Percentiles rank a stretch among this genome's conserved stretches.
Evolutionary conservation across 2,329 filamentous ascomycete genomes (phyloP).

Genomic region (Xylariaceae sp.): DNA sequence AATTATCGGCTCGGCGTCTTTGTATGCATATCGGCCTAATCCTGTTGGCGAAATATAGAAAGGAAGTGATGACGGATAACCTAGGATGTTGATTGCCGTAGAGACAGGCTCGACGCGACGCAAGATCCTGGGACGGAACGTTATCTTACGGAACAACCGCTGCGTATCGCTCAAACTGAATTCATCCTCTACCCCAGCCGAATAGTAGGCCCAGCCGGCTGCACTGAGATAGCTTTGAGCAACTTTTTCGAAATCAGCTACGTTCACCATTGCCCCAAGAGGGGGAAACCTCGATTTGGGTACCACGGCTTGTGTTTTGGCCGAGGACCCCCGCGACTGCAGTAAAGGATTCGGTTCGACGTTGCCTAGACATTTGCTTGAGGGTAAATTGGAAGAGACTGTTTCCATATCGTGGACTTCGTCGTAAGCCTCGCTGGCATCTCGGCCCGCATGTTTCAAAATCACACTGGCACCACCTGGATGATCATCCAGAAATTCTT

Average conservation of each 20-base stretch:
- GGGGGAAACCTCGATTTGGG: slow-evolving; percentile 29
- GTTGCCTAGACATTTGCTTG: slow-evolving; percentile 46
- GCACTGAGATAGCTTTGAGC: slow-evolving; percentile 43
- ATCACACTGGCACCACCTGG: slow-evolving; percentile 43
- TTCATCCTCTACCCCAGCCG: slow-evolving; percentile 51
- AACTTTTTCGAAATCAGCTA: slow-evolving; percentile 48
- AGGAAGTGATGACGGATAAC: slow-evolving; percentile 40
- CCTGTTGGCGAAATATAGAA: slow-evolving; percentile 51
- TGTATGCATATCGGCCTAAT: slow-evolving; percentile 48
- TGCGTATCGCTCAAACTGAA: slow-evolving; percentile 50
- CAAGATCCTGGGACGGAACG: slow-evolving; percentile 51
- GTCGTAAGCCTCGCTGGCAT: slow-evolving; percentile 53
- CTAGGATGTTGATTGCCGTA: slow-evolving; percentile 41
- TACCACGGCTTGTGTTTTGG: not conserved
- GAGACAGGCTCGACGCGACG: slow-evolving; percentile 44
- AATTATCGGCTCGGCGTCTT: slow-evolving; percentile 51
- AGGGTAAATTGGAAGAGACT: slow-evolving; percentile 39
- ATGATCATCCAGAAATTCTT: slow-evolving; percentile 51
- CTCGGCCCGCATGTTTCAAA: slow-evolving; percentile 48
- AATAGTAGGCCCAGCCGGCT: slow-evolving; percentile 56
- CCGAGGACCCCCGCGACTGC: not conserved
- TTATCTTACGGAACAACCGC: slow-evolving; percentile 46
- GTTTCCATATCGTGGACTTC: slow-evolving; percentile 46
- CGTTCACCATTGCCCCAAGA: slow-evolving; percentile 45
- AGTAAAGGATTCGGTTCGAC: slow-evolving; percentile 36